phyloP scores from a whole-genome alignment of 108 stramenopile genomes.

The Conticribra guillardii region DNA sequence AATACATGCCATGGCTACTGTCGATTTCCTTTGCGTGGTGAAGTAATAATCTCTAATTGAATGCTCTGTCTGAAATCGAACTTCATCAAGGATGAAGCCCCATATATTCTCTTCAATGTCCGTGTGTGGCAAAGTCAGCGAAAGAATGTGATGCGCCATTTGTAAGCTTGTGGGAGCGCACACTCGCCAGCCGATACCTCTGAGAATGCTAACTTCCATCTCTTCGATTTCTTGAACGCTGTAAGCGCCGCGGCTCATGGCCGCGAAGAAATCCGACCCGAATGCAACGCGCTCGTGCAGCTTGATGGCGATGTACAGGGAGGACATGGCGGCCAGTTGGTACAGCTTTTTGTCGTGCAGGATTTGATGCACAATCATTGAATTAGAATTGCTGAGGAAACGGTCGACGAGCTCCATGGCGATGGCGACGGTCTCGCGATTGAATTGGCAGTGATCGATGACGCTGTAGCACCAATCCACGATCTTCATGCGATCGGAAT shows the following conservation, averaged over 20 bases:
- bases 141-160: constrained; percentile 29
- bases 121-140: constrained; percentile 7
- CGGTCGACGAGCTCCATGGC: constrained; percentile 65
- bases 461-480: constrained; percentile 66
- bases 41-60: constrained; percentile 37
- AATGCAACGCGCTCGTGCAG: constrained; percentile 58
- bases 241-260: constrained; percentile 58
- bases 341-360: constrained; percentile 27
- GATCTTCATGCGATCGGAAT: constrained; percentile 25
- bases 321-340: constrained; percentile 60
- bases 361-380: constrained; percentile 7
- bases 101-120: neutral
- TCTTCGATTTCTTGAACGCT: constrained; percentile 52
- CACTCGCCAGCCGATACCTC: constrained; percentile 46
- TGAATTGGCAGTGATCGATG: constrained; percentile 49
- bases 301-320: constrained; percentile 64
- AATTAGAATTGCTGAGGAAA: constrained; percentile 30
- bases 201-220: constrained; percentile 53
- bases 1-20: constrained; percentile 40
- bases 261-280: constrained; percentile 48
- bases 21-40: constrained; percentile 21
- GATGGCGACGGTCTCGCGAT: constrained; percentile 61
- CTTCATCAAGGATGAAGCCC: constrained; percentile 29
- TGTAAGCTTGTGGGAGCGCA: constrained; percentile 36
- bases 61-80: constrained; percentile 42